Percentiles rank a stretch among this genome's conserved stretches.
Conservation (phyloP, 2,329 filamentous ascomycete genomes). For the Graphilbum sp. region DNA sequence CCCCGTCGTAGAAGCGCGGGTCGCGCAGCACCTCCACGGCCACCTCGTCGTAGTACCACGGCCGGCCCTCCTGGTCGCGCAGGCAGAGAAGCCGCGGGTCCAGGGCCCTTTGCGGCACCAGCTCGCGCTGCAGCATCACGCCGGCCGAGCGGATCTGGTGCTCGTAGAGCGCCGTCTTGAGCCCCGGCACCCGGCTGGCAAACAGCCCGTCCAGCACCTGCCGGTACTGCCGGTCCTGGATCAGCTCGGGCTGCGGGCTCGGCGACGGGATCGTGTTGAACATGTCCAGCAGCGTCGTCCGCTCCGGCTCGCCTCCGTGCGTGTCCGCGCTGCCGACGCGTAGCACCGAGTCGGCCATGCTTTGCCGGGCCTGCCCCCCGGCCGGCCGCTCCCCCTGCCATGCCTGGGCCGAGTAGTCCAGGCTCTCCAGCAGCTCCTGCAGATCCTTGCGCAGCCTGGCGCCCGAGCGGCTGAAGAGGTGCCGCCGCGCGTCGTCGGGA, state of each 20-base stretch:
- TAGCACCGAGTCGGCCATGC: too few species aligned
- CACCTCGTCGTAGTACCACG: constrained; percentile 56
- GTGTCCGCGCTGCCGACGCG: too few species aligned
- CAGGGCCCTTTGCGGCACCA: constrained; percentile 42
- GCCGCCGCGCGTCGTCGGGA: constrained; percentile 46
- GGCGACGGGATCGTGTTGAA: constrained; percentile 64
- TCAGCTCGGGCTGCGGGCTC: constrained; percentile 30
- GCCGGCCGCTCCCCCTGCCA: too few species aligned
- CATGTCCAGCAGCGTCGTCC: constrained; percentile 45
- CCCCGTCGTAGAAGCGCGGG: constrained; percentile 57
- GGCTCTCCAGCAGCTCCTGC: constrained; percentile 26
- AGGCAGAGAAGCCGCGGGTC: constrained; percentile 57
- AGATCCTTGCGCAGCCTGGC: constrained; percentile 27
- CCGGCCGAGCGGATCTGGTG: constrained; percentile 72
- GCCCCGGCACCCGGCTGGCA: constrained; percentile 32
- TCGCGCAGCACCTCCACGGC: constrained; percentile 44
- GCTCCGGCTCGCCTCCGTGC: background rate
- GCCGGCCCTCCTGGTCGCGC: constrained; percentile 39
- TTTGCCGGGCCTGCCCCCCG: too few species aligned
- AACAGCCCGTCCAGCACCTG: constrained; percentile 40
- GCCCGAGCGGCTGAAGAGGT: constrained; percentile 31
- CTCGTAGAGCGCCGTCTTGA: constrained; percentile 51
- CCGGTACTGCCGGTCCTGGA: constrained; percentile 33
- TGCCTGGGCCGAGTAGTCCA: constrained; percentile 37
- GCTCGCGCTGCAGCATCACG: constrained; percentile 70